phyloP scores from a whole-genome alignment of 495 filamentous ascomycete species.

The Penicillium maclennaniae region DNA sequence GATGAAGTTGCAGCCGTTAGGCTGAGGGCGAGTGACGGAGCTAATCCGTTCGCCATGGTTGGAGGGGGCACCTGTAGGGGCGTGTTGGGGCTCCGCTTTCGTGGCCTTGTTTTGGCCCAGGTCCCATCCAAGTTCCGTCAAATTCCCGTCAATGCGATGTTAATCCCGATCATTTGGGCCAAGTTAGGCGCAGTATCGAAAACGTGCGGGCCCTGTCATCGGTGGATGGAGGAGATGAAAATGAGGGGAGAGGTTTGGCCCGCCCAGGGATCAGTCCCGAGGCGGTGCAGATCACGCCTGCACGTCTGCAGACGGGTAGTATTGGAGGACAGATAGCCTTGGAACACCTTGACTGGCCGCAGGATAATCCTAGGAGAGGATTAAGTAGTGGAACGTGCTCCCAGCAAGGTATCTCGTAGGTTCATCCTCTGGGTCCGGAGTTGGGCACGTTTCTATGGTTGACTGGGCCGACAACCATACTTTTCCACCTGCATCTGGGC shows the following conservation, averaged over 20 bases:
- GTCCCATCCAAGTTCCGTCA: slow-evolving; percentile 1
- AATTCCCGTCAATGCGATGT: slow-evolving; percentile 9
- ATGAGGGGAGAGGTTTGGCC: neutral
- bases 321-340: no score
- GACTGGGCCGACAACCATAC: neutral
- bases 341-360: no score
- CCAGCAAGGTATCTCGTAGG: neutral
- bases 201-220: slow-evolving; percentile 25
- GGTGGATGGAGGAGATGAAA: slow-evolving; percentile 19
- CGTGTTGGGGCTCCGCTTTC: slow-evolving; percentile 12
- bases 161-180: slow-evolving; percentile 5
- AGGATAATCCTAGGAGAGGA: neutral
- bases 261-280: slow-evolving; percentile 1
- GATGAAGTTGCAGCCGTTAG: slow-evolving; percentile 19
- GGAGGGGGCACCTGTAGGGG: neutral
- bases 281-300: neutral
- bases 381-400: neutral
- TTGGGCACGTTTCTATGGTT: neutral
- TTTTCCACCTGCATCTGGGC: neutral
- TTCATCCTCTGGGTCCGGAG: neutral
- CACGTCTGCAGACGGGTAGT: no score
- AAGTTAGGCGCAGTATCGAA: slow-evolving; percentile 10
- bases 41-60: slow-evolving; percentile 16
- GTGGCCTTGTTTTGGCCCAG: slow-evolving; percentile 1
- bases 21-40: slow-evolving; percentile 22